phyloP scores from a whole-genome alignment of 768 basidiomycete species.

The Mycena galopus region DNA sequence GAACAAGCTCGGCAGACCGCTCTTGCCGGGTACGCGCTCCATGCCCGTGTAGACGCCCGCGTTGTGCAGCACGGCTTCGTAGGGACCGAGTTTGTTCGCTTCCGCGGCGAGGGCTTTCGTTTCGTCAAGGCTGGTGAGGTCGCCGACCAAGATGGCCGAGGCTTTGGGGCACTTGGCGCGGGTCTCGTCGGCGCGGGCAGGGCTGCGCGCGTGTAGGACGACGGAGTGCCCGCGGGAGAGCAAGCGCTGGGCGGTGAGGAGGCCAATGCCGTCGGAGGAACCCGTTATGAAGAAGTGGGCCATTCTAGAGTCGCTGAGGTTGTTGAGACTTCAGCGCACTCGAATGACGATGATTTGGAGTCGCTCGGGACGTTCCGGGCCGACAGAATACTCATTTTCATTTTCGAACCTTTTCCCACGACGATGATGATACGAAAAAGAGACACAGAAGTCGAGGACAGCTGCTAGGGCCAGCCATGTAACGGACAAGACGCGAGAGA shows the following conservation, averaged over 20 bases:
- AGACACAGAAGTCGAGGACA: too few species aligned
- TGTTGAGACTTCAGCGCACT: too few species aligned
- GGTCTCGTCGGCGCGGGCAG: background rate
- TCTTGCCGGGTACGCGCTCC: background rate
- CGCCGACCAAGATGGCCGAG: background rate
- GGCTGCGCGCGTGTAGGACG: background rate
- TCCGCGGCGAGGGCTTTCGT: background rate
- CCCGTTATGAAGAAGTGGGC: background rate
- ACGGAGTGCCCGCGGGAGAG: background rate
- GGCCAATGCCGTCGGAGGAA: background rate
- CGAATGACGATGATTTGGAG: too few species aligned
- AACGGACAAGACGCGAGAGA: too few species aligned
- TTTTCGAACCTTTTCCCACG: too few species aligned
- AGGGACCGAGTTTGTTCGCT: background rate
- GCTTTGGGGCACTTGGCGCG: background rate
- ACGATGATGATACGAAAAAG: too few species aligned
- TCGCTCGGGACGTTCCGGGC: too few species aligned
- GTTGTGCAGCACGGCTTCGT: background rate
- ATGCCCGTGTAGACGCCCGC: background rate
- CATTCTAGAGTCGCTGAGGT: background rate
- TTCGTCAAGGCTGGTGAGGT: background rate
- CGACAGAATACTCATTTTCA: too few species aligned
- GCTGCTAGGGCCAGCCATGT: too few species aligned
- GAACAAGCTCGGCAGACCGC: background rate
- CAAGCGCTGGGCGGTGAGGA: background rate